A percentile compares a stretch with the other conserved stretches of the same genome.
phyloP scores from a whole-genome alignment of 805 yeast species.

The Candida montana region DNA sequence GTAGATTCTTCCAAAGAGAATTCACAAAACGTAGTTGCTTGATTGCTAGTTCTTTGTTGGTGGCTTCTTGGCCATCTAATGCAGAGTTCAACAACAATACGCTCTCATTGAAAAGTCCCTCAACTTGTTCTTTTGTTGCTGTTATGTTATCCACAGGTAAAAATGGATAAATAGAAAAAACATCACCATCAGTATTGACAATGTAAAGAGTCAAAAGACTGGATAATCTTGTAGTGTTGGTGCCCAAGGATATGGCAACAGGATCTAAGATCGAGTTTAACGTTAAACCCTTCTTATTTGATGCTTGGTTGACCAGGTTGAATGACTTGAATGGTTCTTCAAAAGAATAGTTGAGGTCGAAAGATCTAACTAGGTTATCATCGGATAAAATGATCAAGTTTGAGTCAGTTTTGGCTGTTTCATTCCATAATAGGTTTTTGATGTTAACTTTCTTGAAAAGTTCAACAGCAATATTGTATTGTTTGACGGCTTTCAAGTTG shows the following conservation, averaged over 20 bases:
- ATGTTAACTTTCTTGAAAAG: constrained; percentile 26
- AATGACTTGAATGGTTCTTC: constrained; percentile 19
- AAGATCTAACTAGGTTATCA: constrained; percentile 29
- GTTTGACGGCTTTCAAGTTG: constrained; percentile 7
- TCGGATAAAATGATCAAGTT: constrained; percentile 37
- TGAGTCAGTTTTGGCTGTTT: constrained; percentile 36
- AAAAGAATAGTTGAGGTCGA: constrained; percentile 29
- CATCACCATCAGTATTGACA: constrained; percentile 49
- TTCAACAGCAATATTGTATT: constrained; percentile 27
- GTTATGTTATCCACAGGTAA: constrained; percentile 39
- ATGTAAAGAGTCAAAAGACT: constrained; percentile 52
- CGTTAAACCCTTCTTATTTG: constrained; percentile 17
- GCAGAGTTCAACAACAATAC: constrained; percentile 25
- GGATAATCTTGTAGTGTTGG: constrained; percentile 8
- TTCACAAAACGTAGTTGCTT: constrained; percentile 34
- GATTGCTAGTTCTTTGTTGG: constrained; percentile 13
- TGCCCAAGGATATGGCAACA: constrained; percentile 23
- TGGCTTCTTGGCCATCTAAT: constrained; percentile 11
- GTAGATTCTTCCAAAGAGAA: constrained; percentile 27
- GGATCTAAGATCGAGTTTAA: constrained; percentile 18
- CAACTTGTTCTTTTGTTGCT: constrained; percentile 29
- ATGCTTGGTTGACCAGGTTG: constrained; percentile 16
- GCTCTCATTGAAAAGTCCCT: constrained; percentile 30
- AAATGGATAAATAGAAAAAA: constrained; percentile 62
- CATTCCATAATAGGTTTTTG: constrained; percentile 40